A percentile compares a stretch with the other conserved stretches of the same genome.
phyloP scores from a whole-genome alignment of 1,284 basidiomycete species.

The Ceratobasidium theobromae region DNA sequence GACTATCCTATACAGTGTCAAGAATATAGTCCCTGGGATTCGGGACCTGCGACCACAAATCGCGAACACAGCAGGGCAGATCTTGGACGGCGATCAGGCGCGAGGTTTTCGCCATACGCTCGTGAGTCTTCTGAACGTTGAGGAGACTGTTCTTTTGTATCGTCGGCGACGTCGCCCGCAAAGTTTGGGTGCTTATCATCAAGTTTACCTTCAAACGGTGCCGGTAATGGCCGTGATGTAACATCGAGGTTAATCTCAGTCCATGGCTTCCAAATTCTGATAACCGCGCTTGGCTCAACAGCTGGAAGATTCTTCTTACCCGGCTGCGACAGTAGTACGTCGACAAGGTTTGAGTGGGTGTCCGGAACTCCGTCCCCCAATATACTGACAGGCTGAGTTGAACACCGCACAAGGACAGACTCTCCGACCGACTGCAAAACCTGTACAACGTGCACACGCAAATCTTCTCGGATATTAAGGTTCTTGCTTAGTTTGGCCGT shows the following conservation, averaged over 20 bases:
- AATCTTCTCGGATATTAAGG: not conserved
- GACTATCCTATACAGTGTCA: not conserved
- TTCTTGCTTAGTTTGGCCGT: constrained; percentile 23
- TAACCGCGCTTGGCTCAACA: not conserved
- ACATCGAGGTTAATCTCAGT: constrained; percentile 11
- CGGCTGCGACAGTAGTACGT: constrained; percentile 5
- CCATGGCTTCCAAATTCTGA: constrained; percentile 28
- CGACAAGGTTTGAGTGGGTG: not conserved
- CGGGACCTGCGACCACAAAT: not conserved
- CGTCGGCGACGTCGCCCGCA: not conserved
- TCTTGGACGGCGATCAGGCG: constrained; percentile 9
- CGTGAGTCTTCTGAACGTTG: not conserved
- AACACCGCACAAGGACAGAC: constrained; percentile 10
- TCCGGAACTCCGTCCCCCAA: not conserved
- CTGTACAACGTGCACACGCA: constrained; percentile 14
- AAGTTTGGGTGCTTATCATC: constrained; percentile 1
- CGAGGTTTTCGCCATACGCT: constrained; percentile 23
- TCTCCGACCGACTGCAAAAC: not conserved
- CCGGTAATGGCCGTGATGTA: not conserved
- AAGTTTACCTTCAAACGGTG: not conserved
- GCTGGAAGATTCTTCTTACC: not conserved
- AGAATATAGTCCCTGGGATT: not conserved
- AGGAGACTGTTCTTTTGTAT: not conserved
- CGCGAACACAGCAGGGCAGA: constrained; percentile 27
- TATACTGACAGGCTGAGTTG: not conserved